Conservation (phyloP, 495 filamentous ascomycete species). For the Lasiosphaeria ovina region DNA sequence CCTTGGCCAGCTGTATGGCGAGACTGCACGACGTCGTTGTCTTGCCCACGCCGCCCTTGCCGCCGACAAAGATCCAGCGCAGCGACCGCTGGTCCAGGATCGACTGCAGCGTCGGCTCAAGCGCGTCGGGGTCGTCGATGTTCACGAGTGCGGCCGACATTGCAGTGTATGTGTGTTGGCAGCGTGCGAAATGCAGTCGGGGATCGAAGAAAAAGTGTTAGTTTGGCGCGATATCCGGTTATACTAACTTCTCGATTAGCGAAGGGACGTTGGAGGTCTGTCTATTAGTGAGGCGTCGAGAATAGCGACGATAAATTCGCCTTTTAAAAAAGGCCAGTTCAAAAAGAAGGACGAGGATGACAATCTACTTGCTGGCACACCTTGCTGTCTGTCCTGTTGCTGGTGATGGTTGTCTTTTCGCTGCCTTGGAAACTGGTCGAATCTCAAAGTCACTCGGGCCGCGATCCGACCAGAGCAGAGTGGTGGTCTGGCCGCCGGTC, state of each 20-base stretch:
- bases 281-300: too few species aligned
- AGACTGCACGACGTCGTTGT: conserved; percentile 98
- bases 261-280: too few species aligned
- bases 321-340: background rate
- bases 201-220: background rate
- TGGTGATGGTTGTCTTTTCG: background rate
- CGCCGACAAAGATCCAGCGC: conserved; percentile 98
- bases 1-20: conserved; percentile 96
- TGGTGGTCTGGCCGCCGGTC: too few species aligned
- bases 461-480: too few species aligned
- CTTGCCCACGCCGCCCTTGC: conserved; percentile 99
- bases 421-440: conserved; percentile 30
- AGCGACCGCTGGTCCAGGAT: conserved; percentile 91
- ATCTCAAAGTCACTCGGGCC: conserved; percentile 21
- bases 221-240: background rate
- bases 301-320: too few species aligned
- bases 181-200: background rate
- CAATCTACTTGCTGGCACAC: background rate
- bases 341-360: background rate
- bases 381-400: background rate
- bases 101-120: conserved; percentile 91
- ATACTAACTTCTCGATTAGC: background rate
- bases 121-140: conserved; percentile 67
- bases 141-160: conserved; percentile 69
- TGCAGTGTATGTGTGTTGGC: conserved; percentile 21